These are phyloP conservation scores for Leccinum subrobustum DNA, from an alignment of 1,284 basidiomycete species.

Conservation along the genomic window DNA sequence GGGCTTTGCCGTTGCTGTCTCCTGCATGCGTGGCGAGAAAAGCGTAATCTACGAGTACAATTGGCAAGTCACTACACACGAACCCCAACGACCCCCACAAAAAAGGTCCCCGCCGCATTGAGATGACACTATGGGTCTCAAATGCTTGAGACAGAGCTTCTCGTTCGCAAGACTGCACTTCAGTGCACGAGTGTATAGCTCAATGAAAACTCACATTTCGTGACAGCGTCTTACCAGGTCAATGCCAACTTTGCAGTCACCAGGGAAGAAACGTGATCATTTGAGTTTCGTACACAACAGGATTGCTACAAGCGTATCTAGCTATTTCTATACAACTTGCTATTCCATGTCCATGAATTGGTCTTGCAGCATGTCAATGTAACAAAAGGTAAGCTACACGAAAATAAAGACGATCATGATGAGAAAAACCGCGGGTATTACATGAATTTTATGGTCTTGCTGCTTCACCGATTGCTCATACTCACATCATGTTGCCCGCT, in stretches of 20 bases:
- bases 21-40: too few relatives aligned
- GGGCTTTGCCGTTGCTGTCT: too few relatives aligned
- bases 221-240: not conserved
- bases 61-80: not conserved
- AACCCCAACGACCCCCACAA: not conserved
- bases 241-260: not conserved
- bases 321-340: not conserved
- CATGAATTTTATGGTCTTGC: conserved; percentile 11
- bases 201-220: not conserved
- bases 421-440: conserved; percentile 27
- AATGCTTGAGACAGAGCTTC: not conserved
- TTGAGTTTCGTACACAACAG: not conserved
- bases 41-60: too few relatives aligned
- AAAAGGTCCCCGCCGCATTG: too few relatives aligned
- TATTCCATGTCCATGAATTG: not conserved
- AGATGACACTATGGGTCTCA: not conserved
- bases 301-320: not conserved
- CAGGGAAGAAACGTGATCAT: not conserved
- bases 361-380: not conserved
- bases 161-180: not conserved
- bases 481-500: not conserved
- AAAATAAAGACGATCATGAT: not conserved
- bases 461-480: not conserved
- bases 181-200: not conserved
- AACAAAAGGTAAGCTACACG: not conserved